A percentile compares a stretch with the other conserved stretches of the same genome.
These are phyloP conservation scores for Wickerhamomyces mucosus DNA, from an alignment of 805 yeast genomes.

Conservation along the genomic window DNA sequence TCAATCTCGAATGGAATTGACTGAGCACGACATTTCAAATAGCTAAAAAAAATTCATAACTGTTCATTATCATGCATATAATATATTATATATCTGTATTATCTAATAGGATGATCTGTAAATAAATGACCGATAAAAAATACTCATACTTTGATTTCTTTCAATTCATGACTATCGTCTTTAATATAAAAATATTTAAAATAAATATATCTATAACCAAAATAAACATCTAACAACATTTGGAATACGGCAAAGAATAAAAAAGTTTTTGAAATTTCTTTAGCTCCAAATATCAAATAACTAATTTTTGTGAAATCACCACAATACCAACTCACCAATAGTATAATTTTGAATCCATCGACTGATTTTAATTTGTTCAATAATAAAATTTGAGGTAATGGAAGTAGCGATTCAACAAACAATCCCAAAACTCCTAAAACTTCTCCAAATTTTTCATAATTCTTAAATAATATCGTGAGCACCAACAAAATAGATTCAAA, in stretches of 20 bases:
- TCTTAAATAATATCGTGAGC: constrained; percentile 31
- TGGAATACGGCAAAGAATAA: constrained; percentile 69
- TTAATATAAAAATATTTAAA: constrained; percentile 34
- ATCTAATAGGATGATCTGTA: too few relatives aligned
- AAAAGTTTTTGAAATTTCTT: constrained; percentile 54
- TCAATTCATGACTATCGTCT: too few relatives aligned
- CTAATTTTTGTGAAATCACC: constrained; percentile 78
- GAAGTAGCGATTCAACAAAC: constrained; percentile 61
- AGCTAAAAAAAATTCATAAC: too few relatives aligned
- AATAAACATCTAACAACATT: constrained; percentile 62
- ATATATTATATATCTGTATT: too few relatives aligned
- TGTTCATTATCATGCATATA: too few relatives aligned
- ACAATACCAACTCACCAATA: constrained; percentile 77
- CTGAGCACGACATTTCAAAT: too few relatives aligned
- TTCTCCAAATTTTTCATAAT: constrained; percentile 31
- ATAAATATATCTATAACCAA: constrained; percentile 64
- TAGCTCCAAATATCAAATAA: constrained; percentile 69
- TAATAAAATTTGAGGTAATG: constrained; percentile 71
- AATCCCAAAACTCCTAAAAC: constrained; percentile 55
- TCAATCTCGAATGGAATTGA: too few relatives aligned
- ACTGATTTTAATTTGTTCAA: constrained; percentile 57
- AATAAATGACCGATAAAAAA: too few relatives aligned
- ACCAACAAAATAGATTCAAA: constrained; percentile 9
- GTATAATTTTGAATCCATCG: constrained; percentile 69
- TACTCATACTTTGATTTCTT: too few relatives aligned